Percentiles rank a stretch among this genome's conserved stretches.
Evolutionary conservation across 2,329 filamentous ascomycete genomes (phyloP).

Genomic region (Diplodia seriata): DNA sequence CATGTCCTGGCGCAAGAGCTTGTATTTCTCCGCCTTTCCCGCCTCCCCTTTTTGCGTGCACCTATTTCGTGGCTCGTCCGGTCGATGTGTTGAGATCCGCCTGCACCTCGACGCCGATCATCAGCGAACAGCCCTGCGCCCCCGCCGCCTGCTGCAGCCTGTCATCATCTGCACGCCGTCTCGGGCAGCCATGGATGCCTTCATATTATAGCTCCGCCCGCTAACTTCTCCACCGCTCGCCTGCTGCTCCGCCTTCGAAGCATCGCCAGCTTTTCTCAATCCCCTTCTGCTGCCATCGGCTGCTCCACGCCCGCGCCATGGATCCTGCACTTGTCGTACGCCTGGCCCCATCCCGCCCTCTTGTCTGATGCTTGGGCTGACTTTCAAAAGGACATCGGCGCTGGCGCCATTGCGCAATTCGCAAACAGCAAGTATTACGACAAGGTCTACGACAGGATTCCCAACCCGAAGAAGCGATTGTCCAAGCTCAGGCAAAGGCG

Average conservation of each 20-base stretch:
- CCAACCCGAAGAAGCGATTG: constrained; percentile 23
- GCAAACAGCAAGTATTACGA: constrained; percentile 32
- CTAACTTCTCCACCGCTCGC: neutral
- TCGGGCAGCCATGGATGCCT: constrained; percentile 29
- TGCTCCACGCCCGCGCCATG: constrained; percentile 10
- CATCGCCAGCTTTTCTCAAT: no score
- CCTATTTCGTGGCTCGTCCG: neutral
- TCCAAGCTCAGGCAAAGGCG: constrained; percentile 28
- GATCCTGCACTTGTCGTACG: constrained; percentile 21
- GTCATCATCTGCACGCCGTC: neutral
- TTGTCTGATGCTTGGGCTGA: neutral
- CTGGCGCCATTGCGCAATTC: constrained; percentile 24
- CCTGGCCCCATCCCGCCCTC: neutral
- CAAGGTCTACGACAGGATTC: constrained; percentile 24
- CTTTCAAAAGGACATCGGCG: constrained; percentile 26
- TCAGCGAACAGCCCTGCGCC: neutral
- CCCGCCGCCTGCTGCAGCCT: constrained; percentile 9
- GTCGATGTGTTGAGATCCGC: neutral
- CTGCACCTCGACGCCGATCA: constrained; percentile 10
- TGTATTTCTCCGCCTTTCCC: constrained; percentile 23
- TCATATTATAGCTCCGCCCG: constrained; percentile 19
- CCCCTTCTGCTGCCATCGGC: neutral
- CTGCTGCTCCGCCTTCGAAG: neutral
- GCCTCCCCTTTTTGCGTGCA: constrained; percentile 8
- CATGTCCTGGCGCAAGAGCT: constrained; percentile 20